These are phyloP conservation scores for Lachnellula subtilissima DNA, from an alignment of 2,329 filamentous ascomycete genomes.

Conservation along the genomic window DNA sequence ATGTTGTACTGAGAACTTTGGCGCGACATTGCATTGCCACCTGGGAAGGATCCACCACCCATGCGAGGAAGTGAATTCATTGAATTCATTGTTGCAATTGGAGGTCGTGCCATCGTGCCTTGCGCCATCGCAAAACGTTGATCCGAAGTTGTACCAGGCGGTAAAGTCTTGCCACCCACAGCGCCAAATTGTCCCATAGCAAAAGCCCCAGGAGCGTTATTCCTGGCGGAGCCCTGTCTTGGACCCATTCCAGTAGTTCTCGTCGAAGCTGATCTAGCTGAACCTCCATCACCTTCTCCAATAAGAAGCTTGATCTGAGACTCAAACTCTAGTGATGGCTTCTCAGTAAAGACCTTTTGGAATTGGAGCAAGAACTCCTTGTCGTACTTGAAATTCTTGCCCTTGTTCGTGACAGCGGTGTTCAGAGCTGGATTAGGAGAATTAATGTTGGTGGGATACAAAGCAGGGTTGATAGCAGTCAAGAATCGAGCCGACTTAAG, in stretches of 20 bases:
- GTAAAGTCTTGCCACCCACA: constrained; percentile 55
- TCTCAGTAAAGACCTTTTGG: constrained; percentile 92
- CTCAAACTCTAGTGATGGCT: constrained; percentile 91
- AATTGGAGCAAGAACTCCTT: constrained; percentile 94
- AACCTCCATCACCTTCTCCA: constrained; percentile 67
- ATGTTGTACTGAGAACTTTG: constrained; percentile 51
- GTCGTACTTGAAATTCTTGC: constrained; percentile 87
- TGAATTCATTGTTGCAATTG: constrained; percentile 38
- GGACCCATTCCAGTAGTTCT: constrained; percentile 50
- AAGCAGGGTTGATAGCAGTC: constrained; percentile 68
- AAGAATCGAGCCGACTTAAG: constrained; percentile 89
- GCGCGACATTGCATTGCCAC: constrained; percentile 59
- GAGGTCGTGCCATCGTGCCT: constrained; percentile 45
- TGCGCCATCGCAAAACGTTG: constrained; percentile 67
- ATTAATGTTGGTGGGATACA: constrained; percentile 77
- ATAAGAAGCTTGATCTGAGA: constrained; percentile 81
- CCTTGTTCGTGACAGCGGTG: constrained; percentile 70
- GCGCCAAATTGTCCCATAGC: constrained; percentile 68
- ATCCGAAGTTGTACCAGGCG: constrained; percentile 71
- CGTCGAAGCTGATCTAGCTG: constrained; percentile 57
- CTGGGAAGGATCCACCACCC: constrained; percentile 56
- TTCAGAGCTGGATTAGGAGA: constrained; percentile 94
- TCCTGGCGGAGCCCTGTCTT: constrained; percentile 48
- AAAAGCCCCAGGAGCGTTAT: constrained; percentile 46
- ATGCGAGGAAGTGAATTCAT: constrained; percentile 58